Evolutionary conservation across 345 rosid genomes (phyloP).

Genomic region (Acer saccharum): DNA sequence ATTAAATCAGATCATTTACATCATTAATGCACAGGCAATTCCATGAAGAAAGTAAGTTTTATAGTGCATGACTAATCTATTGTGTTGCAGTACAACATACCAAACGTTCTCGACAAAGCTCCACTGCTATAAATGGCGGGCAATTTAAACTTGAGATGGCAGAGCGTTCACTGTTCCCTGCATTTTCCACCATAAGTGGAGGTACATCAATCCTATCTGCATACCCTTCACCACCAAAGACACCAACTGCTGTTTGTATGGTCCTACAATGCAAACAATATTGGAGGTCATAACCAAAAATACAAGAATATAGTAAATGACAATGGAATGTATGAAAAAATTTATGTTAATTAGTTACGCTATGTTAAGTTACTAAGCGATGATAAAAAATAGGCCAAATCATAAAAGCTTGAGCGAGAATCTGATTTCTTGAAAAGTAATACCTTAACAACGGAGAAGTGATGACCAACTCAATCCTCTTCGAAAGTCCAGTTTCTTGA

Average conservation of each 20-base stretch:
- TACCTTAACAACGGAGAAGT: conserved; percentile 74
- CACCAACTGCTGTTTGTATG: conserved; percentile 77
- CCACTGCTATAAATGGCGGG: conserved; percentile 60
- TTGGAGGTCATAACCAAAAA: not conserved
- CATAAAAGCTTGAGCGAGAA: conserved; percentile 6
- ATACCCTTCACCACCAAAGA: conserved; percentile 55
- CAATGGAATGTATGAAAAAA: not conserved
- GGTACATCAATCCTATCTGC: conserved; percentile 45
- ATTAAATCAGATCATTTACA: not conserved
- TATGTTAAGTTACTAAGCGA: too few relatives aligned
- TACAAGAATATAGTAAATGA: not conserved
- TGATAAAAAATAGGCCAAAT: not conserved
- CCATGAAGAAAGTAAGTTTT: not conserved
- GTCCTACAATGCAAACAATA: conserved; percentile 45
- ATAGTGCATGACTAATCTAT: not conserved
- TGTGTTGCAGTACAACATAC: conserved; percentile 28
- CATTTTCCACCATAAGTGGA: conserved; percentile 55
- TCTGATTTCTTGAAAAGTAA: not conserved
- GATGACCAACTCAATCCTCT: conserved; percentile 61
- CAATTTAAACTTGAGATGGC: conserved; percentile 59
- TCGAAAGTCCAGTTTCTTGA: conserved; percentile 44
- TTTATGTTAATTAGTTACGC: not conserved
- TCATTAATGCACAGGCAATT: not conserved
- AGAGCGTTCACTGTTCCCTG: conserved; percentile 48
- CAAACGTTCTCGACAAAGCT: conserved; percentile 75